Conservation (phyloP, 2,329 filamentous ascomycete genomes). For the Cladobotryum mycophilum region DNA sequence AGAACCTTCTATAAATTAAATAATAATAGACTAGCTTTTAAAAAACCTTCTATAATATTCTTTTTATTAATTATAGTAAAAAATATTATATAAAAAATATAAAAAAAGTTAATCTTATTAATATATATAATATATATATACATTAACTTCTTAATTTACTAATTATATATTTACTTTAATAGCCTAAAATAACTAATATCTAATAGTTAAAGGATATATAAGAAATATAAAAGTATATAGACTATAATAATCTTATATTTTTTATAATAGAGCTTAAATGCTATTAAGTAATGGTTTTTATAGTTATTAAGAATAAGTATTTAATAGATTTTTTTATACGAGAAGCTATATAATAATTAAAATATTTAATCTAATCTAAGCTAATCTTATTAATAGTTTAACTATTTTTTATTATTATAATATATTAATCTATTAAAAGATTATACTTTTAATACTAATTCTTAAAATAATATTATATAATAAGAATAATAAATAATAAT, state of each 20-base stretch:
- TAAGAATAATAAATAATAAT: too few relatives aligned
- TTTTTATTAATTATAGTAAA: background rate
- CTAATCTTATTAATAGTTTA: too few relatives aligned
- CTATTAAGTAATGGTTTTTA: too few relatives aligned
- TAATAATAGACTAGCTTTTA: background rate
- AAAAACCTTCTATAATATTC: background rate
- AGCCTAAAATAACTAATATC: background rate
- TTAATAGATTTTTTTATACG: background rate
- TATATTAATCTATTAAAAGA: too few relatives aligned
- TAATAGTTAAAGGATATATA: background rate
- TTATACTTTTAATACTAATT: too few relatives aligned
- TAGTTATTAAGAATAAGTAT: background rate
- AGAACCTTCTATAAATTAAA: background rate
- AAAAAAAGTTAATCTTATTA: too few relatives aligned
- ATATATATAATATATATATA: too few relatives aligned
- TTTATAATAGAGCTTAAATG: background rate
- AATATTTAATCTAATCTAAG: background rate
- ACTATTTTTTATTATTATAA: too few relatives aligned
- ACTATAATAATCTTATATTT: background rate
- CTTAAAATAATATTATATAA: too few relatives aligned
- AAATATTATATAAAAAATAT: too few relatives aligned
- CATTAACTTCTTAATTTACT: too few relatives aligned
- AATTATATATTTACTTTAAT: too few relatives aligned
- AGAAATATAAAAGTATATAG: slow-evolving; percentile 1
- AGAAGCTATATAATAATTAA: background rate